Evolutionary conservation across 2,329 filamentous ascomycete species (phyloP).

Genomic region (Ophiostoma ips): DNA sequence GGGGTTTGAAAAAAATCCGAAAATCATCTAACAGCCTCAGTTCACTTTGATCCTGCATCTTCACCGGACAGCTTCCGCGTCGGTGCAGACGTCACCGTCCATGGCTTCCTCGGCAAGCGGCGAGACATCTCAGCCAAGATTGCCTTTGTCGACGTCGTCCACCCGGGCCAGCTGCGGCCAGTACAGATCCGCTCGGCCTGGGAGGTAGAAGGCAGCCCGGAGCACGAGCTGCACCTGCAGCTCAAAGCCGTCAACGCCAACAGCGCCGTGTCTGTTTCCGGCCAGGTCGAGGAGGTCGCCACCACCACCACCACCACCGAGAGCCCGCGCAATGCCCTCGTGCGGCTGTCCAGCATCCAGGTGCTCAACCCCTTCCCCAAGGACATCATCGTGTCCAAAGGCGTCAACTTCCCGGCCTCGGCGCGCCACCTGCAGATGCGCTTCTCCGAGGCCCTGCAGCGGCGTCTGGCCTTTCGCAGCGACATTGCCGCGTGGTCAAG

Average conservation of each 20-base stretch:
- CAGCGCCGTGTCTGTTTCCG: constrained; percentile 38
- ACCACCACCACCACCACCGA: neutral
- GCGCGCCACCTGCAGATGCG: constrained; percentile 76
- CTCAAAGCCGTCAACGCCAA: constrained; percentile 34
- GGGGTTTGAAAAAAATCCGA: neutral
- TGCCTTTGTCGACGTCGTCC: constrained; percentile 50
- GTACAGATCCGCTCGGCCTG: constrained; percentile 31
- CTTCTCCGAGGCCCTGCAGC: constrained; percentile 51
- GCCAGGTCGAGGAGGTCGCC: constrained; percentile 18
- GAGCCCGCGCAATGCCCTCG: neutral
- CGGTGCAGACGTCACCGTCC: constrained; percentile 35
- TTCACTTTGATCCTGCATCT: constrained; percentile 20
- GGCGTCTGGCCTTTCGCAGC: constrained; percentile 57
- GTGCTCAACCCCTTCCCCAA: constrained; percentile 60
- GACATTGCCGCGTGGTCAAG: constrained; percentile 21
- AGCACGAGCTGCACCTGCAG: constrained; percentile 23
- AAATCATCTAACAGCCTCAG: constrained; percentile 10
- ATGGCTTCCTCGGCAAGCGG: constrained; percentile 60
- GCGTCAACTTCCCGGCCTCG: constrained; percentile 59
- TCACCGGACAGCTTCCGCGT: constrained; percentile 15
- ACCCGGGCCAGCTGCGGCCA: constrained; percentile 16
- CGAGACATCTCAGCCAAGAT: constrained; percentile 55
- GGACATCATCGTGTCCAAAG: constrained; percentile 62
- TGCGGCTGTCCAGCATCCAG: constrained; percentile 43
- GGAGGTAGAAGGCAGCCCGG: constrained; percentile 21